Evolutionary conservation across 2,329 filamentous ascomycete genomes (phyloP).

Genomic region (Oidium heveae): DNA sequence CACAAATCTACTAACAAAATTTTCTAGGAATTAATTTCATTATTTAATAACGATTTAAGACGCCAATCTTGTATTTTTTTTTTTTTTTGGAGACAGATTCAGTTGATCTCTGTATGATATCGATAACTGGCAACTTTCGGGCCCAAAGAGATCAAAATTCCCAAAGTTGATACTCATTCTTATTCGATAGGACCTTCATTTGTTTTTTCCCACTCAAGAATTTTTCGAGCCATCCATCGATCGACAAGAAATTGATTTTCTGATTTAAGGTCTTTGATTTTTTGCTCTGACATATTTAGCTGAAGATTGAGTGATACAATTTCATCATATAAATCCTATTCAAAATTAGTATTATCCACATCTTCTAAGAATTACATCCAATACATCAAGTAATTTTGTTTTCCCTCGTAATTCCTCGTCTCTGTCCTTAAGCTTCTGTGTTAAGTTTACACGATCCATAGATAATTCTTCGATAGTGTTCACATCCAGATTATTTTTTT

Average conservation of each 20-base stretch:
- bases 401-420: constrained; percentile 70
- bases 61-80: too few species aligned
- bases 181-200: constrained; percentile 29
- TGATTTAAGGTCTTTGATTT: constrained; percentile 40
- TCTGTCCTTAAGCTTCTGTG: constrained; percentile 46
- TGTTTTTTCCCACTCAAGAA: constrained; percentile 66
- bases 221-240: constrained; percentile 76
- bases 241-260: constrained; percentile 81
- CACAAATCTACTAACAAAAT: too few species aligned
- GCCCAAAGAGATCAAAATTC: too few species aligned
- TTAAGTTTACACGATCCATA: constrained; percentile 32
- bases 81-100: too few species aligned
- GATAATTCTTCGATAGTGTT: constrained; percentile 36
- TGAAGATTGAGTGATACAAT: constrained; percentile 71
- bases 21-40: too few species aligned
- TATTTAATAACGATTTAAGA: too few species aligned
- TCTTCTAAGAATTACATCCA: background rate
- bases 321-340: constrained; percentile 68
- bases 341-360: background rate
- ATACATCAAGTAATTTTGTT: constrained; percentile 52
- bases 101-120: too few species aligned
- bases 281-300: constrained; percentile 62
- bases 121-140: too few species aligned
- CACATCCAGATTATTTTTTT: constrained; percentile 31
- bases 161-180: background rate